Conservation (phyloP, 441 rosid species). For the Flueggea neowawraea region DNA sequence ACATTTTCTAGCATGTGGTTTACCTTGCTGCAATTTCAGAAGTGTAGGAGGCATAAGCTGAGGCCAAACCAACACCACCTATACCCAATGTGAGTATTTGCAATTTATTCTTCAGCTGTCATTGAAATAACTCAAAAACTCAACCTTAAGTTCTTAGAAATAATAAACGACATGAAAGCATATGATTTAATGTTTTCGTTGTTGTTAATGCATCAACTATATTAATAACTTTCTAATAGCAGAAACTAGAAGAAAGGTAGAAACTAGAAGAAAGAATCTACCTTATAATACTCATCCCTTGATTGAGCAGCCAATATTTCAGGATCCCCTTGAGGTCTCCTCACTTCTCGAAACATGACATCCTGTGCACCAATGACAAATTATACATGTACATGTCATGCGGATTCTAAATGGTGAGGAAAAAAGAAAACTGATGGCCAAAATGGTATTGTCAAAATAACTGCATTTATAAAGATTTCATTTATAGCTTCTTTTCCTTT, state of each 20-base stretch:
- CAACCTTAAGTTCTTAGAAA: background rate
- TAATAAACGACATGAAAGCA: background rate
- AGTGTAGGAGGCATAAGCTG: conserved; percentile 73
- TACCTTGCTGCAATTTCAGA: conserved; percentile 87
- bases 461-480: background rate
- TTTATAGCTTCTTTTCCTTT: no score
- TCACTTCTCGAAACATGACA: conserved; percentile 56
- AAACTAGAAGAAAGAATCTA: conserved; percentile 9
- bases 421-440: no score
- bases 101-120: conserved; percentile 66
- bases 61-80: conserved; percentile 79
- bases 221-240: background rate
- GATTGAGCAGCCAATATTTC: conserved; percentile 67
- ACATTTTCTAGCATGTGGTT: conserved; percentile 13
- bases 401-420: no score
- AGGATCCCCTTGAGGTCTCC: conserved; percentile 69
- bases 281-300: conserved; percentile 76
- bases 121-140: background rate
- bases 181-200: background rate
- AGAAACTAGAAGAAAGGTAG: conserved; percentile 2
- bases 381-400: no score
- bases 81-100: conserved; percentile 69
- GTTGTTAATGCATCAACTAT: background rate
- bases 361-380: conserved; percentile 29
- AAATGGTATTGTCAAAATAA: no score